Evolutionary conservation across 306 rosid genomes (phyloP), one percentile per base, ranked within the genome.

Genomic region (Rosa multiflora): DNA sequence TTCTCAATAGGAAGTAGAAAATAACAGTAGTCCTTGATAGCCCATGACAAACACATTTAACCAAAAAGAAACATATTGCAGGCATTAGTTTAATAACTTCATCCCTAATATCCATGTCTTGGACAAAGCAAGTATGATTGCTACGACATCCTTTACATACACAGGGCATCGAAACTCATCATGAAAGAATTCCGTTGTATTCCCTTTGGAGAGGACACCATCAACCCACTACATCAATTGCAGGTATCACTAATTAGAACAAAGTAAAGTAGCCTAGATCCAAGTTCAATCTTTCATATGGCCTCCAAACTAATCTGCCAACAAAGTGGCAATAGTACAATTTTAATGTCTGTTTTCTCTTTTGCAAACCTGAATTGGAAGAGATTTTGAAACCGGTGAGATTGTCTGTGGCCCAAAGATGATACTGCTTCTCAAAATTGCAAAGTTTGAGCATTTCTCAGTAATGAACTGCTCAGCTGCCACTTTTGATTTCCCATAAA

Each of bases 111-210:
- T 83, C 94, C 91, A 88, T 79, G 83, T 87, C 77, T 76, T 88
- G 26, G 93, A 86, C 84, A 95, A 73, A 75, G 90, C 87, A 71
- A 87, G 78, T 52, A 92, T 82, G 79, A 87, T 59, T 73, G 82
- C 69, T 58, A 92, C 89, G 6, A 92, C 92, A 79, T 95, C 98
- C 87, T 86, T 90, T 66, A 95, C 97, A 87, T 87, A 92, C 59
- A 92, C 86, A 15, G 98, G 99, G 82, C 97, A 95, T 29, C 97
- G 91, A 64, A 91, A 95, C 84, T 95, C 97, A 35, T 95, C 96
- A 43, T 91, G 90, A 79, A 92, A 95, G 87, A 95, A 95, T 26
- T 87, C 82, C 48, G 76, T 74, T 7, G 72, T 62, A 72, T 71
- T 91, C 79, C 97, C 89, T 88, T 91, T 85, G 67, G 98, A 86